phyloP scores from a whole-genome alignment of 1,139 yeast genomes.

The Yamadazyma blattariae region DNA sequence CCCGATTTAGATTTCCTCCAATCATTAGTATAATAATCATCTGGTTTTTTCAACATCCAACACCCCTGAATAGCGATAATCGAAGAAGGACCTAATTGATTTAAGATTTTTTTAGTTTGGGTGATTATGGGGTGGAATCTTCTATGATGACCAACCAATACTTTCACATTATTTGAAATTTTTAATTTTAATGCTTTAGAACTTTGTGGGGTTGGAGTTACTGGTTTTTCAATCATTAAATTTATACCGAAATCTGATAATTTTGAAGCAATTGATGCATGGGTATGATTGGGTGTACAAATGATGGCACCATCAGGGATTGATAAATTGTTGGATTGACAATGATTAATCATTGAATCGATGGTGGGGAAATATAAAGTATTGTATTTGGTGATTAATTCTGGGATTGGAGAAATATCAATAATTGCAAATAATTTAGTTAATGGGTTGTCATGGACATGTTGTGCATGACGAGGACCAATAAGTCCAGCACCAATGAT shows the following conservation, averaged over 20 bases:
- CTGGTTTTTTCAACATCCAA: slow-evolving; percentile 39
- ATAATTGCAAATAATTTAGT: slow-evolving; percentile 33
- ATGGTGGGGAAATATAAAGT: slow-evolving; percentile 26
- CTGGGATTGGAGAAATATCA: slow-evolving; percentile 27
- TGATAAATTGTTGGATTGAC: slow-evolving; percentile 18
- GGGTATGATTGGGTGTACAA: slow-evolving; percentile 44
- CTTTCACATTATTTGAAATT: slow-evolving; percentile 19
- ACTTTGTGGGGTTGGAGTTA: slow-evolving; percentile 36
- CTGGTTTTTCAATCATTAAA: slow-evolving; percentile 40
- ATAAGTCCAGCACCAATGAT: slow-evolving; percentile 37
- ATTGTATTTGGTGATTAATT: slow-evolving; percentile 18
- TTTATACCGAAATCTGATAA: slow-evolving; percentile 36
- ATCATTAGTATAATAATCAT: slow-evolving; percentile 28
- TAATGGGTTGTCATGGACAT: slow-evolving; percentile 15
- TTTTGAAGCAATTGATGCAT: slow-evolving; percentile 29
- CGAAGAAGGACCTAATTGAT: slow-evolving; percentile 22
- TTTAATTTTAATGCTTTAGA: slow-evolving; percentile 28
- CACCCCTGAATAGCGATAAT: slow-evolving; percentile 40
- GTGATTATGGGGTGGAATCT: slow-evolving; percentile 43
- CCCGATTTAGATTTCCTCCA: slow-evolving; percentile 44
- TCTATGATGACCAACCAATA: slow-evolving; percentile 44
- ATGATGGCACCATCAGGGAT: slow-evolving; percentile 43
- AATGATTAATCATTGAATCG: slow-evolving; percentile 25
- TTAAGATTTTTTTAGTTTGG: slow-evolving; percentile 29
- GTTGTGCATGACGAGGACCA: slow-evolving; percentile 43